Percentiles rank a stretch among this genome's conserved stretches.
These are phyloP conservation scores for Hanseniaspora mollemarum DNA, from an alignment of 805 yeast species.

Conservation along the genomic window DNA sequence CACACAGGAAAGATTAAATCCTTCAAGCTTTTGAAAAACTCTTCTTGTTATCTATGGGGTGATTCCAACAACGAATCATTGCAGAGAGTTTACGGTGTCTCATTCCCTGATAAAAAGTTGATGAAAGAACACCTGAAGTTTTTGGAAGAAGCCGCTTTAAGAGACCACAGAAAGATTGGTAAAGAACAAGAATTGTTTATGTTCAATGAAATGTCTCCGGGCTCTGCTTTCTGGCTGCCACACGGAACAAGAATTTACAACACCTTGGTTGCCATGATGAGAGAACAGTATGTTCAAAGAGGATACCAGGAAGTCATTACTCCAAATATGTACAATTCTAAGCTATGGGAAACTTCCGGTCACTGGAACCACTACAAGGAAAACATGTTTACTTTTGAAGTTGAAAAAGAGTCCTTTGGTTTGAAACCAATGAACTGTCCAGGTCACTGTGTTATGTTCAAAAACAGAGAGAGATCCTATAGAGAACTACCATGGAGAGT, in stretches of 20 bases:
- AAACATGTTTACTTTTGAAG: constrained; percentile 92
- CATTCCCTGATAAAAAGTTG: constrained; percentile 94
- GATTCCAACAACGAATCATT: constrained; percentile 85
- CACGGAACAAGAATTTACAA: constrained; percentile 97
- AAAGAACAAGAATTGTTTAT: constrained; percentile 89
- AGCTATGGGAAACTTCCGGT: constrained; percentile 97
- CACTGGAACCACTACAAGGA: constrained; percentile 98
- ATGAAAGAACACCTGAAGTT: constrained; percentile 92
- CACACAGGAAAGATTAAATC: constrained; percentile 95
- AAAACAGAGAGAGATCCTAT: constrained; percentile 85
- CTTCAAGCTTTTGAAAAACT: constrained; percentile 85
- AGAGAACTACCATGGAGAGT: constrained; percentile 97
- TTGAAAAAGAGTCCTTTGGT: constrained; percentile 90
- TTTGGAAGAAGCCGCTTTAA: constrained; percentile 86
- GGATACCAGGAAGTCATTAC: constrained; percentile 98
- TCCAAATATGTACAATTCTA: constrained; percentile 96
- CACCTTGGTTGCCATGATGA: constrained; percentile 65
- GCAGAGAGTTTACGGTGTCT: constrained; percentile 94
- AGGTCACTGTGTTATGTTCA: constrained; percentile 87
- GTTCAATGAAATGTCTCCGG: constrained; percentile 96
- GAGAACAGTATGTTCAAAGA: constrained; percentile 77
- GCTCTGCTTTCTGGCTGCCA: constrained; percentile 97
- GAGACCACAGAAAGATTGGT: constrained; percentile 95
- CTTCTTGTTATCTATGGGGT: constrained; percentile 92
- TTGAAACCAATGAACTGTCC: constrained; percentile 92